Evolutionary conservation across 768 basidiomycete species (phyloP), one percentile per base, ranked within the genome.

Genomic region (Mycena vitilis): DNA sequence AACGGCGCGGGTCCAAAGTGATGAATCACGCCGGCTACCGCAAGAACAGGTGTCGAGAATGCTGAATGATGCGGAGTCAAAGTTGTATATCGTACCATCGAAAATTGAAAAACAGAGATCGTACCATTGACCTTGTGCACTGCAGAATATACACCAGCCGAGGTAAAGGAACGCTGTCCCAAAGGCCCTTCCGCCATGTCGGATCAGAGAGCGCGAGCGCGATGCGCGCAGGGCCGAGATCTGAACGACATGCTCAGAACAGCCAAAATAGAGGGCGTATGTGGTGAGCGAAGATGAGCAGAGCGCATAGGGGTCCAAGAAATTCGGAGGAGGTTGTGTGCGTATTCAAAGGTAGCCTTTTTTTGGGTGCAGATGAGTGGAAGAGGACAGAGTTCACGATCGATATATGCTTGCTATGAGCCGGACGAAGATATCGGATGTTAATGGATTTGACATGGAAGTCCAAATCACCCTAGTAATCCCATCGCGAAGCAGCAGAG

Each of bases 101-200:
- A 23, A 68, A 38, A 42, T 49, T n/a, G n/a, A 47, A 65, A 34
- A 65, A 37, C 12, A 48, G 34, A 37, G 63, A 44, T 78, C 86
- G 73, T 75, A 96, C 96, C 96, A 81, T 99, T 99, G 67, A 98
- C 95, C 82, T 94, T 98, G 85, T 99, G 99, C 67, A 85, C 80
- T 86, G 71, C 89, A 91, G 78, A 92, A 99, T 20, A 87, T 81
- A 79, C 98, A 98, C 96, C 97, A 99, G 0, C 79, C 94, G 49
- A 92, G 76, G 81, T 98, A 99, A 16, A 92, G 85, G 23, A 89
- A 72, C 2, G 87, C 74, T 87, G 74, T 98, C 96, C 91, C 94
- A 98, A 2, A 98, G 85, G 22, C 82, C 78, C 52, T 81, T 84
- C 91, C 93, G 96, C 87, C 88, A 95, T n/a, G 80, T 75, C 6